Percentiles rank a stretch among this genome's conserved stretches.
phyloP scores from a whole-genome alignment of 2,329 filamentous ascomycete species.

The Neoascochyta sp. region DNA sequence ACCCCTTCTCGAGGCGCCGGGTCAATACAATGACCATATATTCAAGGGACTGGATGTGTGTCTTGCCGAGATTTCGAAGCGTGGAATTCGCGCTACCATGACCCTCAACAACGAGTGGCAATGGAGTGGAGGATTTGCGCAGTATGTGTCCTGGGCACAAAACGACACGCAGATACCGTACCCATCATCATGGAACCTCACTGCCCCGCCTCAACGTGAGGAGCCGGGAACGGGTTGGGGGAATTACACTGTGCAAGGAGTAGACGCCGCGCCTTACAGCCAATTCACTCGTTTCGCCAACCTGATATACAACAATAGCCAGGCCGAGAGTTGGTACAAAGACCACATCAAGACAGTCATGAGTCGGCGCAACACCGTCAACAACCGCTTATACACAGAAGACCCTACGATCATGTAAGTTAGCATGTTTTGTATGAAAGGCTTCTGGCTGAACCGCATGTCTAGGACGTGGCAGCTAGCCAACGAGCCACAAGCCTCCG shows the following conservation, averaged over 20 bases:
- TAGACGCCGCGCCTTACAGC: constrained; percentile 32
- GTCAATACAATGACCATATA: constrained; percentile 39
- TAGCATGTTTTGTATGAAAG: too few relatives aligned
- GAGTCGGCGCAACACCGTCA: constrained; percentile 37
- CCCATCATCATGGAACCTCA: constrained; percentile 39
- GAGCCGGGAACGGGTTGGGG: constrained; percentile 39
- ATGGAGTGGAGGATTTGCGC: constrained; percentile 40
- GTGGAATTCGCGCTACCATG: constrained; percentile 43
- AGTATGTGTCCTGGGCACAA: constrained; percentile 39
- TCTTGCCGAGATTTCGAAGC: constrained; percentile 39
- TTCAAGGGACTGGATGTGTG: constrained; percentile 40
- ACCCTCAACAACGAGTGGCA: constrained; percentile 41
- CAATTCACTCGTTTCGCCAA: constrained; percentile 32
- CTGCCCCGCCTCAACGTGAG: constrained; percentile 33
- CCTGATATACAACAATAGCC: constrained; percentile 34
- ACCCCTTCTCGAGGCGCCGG: constrained; percentile 34
- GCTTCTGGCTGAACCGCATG: too few relatives aligned
- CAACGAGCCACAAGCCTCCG: constrained; percentile 38
- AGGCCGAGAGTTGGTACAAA: constrained; percentile 37
- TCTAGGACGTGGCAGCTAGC: constrained; percentile 44
- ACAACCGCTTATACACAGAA: constrained; percentile 35
- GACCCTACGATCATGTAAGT: too few relatives aligned
- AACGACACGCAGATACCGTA: constrained; percentile 37
- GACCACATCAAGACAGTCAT: constrained; percentile 39
- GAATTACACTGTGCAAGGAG: constrained; percentile 35